A percentile compares a stretch with the other conserved stretches of the same genome.
Conservation (phyloP, 352 stramenopile genomes). For the Paralagenidium karlingii region DNA sequence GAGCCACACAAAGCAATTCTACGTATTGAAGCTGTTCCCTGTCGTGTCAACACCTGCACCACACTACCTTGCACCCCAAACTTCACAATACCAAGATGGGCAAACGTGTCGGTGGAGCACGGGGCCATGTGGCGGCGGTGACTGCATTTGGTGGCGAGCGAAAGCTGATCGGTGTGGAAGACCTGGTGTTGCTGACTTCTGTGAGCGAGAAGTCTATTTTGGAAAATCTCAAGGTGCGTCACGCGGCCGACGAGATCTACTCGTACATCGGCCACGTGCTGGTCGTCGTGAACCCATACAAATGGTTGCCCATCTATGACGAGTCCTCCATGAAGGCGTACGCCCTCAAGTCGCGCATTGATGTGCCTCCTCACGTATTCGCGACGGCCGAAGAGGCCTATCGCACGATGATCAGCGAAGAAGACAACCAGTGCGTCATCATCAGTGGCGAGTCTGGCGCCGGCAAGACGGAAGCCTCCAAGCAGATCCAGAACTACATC, state of each 20-base stretch:
- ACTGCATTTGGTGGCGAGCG: too few species aligned
- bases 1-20: too few species aligned
- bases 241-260: constrained; percentile 81
- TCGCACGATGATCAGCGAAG: constrained; percentile 77
- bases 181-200: constrained; percentile 60
- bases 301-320: constrained; percentile 84
- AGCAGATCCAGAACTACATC: constrained; percentile 88
- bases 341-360: constrained; percentile 77
- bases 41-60: too few species aligned
- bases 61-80: too few species aligned
- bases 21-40: too few species aligned
- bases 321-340: constrained; percentile 70
- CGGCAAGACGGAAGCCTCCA: constrained; percentile 81
- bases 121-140: too few species aligned
- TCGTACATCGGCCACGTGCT: constrained; percentile 82
- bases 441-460: constrained; percentile 79
- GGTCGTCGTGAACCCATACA: constrained; percentile 84
- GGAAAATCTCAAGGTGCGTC: constrained; percentile 82
- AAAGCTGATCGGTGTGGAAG: constrained; percentile 64
- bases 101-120: too few species aligned
- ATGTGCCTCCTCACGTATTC: constrained; percentile 79
- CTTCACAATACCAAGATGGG: too few species aligned
- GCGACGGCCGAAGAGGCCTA: constrained; percentile 80
- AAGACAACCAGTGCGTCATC: constrained; percentile 86
- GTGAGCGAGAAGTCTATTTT: constrained; percentile 74